Evolutionary conservation across 306 rosid genomes (phyloP).

Genomic region (Corylus heterophylla): DNA sequence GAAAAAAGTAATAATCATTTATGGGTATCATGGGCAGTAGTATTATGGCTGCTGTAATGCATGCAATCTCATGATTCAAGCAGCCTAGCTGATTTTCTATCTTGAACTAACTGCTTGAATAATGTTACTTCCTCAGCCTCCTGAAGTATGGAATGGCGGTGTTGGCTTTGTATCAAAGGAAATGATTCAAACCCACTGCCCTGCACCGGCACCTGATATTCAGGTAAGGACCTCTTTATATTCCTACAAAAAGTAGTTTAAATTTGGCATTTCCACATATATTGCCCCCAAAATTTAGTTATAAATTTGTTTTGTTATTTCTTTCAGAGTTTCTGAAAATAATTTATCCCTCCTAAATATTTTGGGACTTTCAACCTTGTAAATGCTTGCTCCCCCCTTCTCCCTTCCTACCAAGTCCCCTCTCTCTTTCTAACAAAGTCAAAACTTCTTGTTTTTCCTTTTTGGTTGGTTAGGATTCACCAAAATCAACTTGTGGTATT

Average conservation of each 20-base stretch:
- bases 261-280: not conserved
- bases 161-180: conserved; percentile 87
- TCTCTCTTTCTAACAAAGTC: no score
- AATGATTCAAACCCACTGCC: conserved; percentile 84
- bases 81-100: conserved; percentile 7
- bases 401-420: no score
- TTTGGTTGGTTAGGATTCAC: no score
- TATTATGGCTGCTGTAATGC: not conserved
- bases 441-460: no score
- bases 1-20: not conserved
- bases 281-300: not conserved
- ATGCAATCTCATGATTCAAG: conserved; percentile 1
- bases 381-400: no score
- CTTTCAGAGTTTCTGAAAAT: not conserved
- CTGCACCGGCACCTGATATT: conserved; percentile 72
- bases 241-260: conserved; percentile 2
- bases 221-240: conserved; percentile 47
- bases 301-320: not conserved
- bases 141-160: conserved; percentile 91
- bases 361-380: no score
- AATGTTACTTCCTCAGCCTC: conserved; percentile 64
- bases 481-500: not conserved
- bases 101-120: conserved; percentile 1
- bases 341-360: no score
- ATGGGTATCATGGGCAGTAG: not conserved